These are phyloP conservation scores for Bothia castanella DNA, from an alignment of 1,284 basidiomycete species.

Conservation along the genomic window DNA sequence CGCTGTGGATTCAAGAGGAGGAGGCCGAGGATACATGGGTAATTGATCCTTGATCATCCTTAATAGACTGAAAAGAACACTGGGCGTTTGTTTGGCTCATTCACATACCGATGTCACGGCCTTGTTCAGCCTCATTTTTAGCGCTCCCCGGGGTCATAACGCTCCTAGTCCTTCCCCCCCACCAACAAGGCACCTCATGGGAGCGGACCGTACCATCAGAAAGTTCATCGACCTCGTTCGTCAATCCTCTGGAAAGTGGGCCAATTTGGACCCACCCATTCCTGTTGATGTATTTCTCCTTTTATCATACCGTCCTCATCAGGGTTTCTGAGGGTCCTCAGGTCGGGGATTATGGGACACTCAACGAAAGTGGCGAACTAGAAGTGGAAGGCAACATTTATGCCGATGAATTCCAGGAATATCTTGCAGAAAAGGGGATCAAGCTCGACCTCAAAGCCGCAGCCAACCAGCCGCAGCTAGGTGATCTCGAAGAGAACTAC, in stretches of 20 bases:
- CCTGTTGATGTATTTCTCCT: constrained; percentile 6
- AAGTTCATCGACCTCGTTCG: constrained; percentile 7
- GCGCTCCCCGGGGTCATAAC: too few relatives aligned
- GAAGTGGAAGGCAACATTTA: constrained; percentile 21
- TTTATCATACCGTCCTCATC: background rate
- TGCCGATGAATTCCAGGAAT: background rate
- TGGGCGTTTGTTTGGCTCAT: too few relatives aligned
- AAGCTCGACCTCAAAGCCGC: background rate
- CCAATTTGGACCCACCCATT: constrained; percentile 17
- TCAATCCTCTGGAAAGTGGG: constrained; percentile 14
- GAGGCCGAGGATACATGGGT: too few relatives aligned
- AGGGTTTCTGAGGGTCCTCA: background rate
- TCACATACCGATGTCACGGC: too few relatives aligned
- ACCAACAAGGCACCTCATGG: too few relatives aligned
- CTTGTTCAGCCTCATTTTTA: too few relatives aligned
- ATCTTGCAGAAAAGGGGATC: background rate
- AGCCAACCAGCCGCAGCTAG: background rate
- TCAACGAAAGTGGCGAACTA: constrained; percentile 11
- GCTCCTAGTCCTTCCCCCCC: too few relatives aligned
- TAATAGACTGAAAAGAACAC: too few relatives aligned
- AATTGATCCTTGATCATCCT: too few relatives aligned
- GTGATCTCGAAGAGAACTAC: constrained; percentile 1
- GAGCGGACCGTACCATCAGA: too few relatives aligned
- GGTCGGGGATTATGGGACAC: constrained; percentile 13
- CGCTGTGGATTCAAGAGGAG: too few relatives aligned